Evolutionary conservation across 495 filamentous ascomycete species (phyloP).

Genomic region (Trichoderma orchidacearum): DNA sequence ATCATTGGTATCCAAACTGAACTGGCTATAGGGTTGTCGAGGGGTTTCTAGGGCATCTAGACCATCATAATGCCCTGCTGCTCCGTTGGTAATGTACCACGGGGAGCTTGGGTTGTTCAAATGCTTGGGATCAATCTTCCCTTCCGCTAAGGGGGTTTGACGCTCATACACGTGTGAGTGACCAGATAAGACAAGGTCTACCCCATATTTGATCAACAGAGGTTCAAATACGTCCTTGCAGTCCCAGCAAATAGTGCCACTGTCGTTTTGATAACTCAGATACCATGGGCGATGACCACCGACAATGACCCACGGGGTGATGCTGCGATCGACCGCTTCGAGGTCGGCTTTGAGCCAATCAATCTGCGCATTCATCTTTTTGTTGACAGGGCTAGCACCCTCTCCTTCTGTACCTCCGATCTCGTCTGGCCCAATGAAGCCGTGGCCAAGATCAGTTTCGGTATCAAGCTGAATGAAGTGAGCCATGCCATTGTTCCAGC

Average conservation of each 20-base stretch:
- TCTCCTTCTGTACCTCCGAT: neutral
- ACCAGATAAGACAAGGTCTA: constrained; percentile 37
- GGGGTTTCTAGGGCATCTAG: constrained; percentile 10
- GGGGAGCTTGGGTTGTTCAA: constrained; percentile 32
- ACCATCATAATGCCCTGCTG: constrained; percentile 34
- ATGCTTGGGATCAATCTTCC: constrained; percentile 17
- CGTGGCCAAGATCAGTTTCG: constrained; percentile 39
- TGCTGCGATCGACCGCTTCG: constrained; percentile 30
- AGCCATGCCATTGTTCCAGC: constrained; percentile 41
- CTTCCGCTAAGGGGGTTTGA: constrained; percentile 15
- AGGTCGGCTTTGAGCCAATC: constrained; percentile 35
- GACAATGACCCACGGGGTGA: constrained; percentile 42
- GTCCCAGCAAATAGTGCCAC: constrained; percentile 14
- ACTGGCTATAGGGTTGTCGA: constrained; percentile 3
- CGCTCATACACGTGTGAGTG: constrained; percentile 39
- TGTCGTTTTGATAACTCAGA: constrained; percentile 9
- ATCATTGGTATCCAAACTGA: constrained; percentile 5
- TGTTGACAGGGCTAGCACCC: constrained; percentile 18
- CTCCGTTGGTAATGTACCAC: constrained; percentile 36
- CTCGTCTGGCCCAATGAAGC: constrained; percentile 18
- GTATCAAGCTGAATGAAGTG: constrained; percentile 37
- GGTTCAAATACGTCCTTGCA: constrained; percentile 37
- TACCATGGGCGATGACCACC: constrained; percentile 40
- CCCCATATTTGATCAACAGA: constrained; percentile 32
- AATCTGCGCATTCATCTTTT: constrained; percentile 32